Base-by-base conservation (phyloP, 2,329 filamentous ascomycete genomes). In the Botrytis fragariae region DNA sequence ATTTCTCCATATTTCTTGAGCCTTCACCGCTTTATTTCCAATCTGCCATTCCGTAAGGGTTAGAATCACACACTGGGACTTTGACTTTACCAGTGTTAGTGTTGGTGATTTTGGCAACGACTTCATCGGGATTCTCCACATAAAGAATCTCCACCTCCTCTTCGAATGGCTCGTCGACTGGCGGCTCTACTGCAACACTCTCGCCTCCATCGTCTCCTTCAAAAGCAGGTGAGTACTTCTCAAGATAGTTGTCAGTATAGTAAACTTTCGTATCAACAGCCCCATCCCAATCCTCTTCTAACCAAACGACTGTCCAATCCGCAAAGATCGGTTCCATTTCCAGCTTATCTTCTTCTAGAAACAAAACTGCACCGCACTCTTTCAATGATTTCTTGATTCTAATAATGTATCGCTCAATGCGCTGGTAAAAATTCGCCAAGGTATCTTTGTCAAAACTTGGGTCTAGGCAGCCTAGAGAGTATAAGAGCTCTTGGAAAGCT, bases 271-370 rank as follows among this genome's bases (percentile, higher is more conserved):
- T 69, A 29, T 69, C 48, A 32, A 57, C 39, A 9, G n/a, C 25
- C 18, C 68, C 68, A 70, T 70, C 39, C 68, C 68, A 70, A 22
- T 63, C 39, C 54, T 63, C 22, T 35, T 60, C 59, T 5, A 63
- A 45, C 68, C 68, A 70, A 45, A 51, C 69, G 9, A 63, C 39
- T 2, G 60, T 72, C 42, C 37, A 62, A 35, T 73, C 71, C 18
- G 44, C 60, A 42, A 74, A 59, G 1, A 42, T 16, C 8, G 65
- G 65, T 16, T 60, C 37, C 39, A 37, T 29, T 45, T 35, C 54
- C 22, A 8, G 18, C 20, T n/a, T 63, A n/a, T 60, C 68, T 6
- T 70, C 39, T 45, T 8, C 12, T 2, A 4, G 18, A 6, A 63
- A 70, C 5, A 29, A 35, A 22, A 70, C 35, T 5, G 68, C 68